A percentile compares a stretch with the other conserved stretches of the same genome.
phyloP scores from a whole-genome alignment of 192 early-diverging fungal genomes.

The Diversispora eburnea region DNA sequence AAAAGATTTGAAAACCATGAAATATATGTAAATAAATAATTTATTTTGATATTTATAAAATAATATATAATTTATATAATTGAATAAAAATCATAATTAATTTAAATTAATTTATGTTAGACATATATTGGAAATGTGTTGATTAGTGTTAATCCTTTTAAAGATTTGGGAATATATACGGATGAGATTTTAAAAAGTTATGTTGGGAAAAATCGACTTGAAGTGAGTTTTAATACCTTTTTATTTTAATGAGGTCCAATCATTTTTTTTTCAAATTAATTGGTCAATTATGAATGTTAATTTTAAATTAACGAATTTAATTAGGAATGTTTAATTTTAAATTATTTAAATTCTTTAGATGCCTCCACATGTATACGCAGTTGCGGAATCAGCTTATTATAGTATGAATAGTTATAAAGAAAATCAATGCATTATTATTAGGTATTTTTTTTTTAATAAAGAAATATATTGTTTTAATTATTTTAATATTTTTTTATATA shows the following conservation, averaged over 20 bases:
- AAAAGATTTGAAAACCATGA: constrained; percentile 80
- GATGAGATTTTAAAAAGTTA: constrained; percentile 84
- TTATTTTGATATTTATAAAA: neutral
- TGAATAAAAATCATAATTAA: neutral
- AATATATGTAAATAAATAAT: constrained; percentile 74
- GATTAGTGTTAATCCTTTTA: constrained; percentile 94
- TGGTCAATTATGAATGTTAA: neutral
- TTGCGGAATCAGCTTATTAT: constrained; percentile 87
- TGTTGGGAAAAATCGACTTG: constrained; percentile 79
- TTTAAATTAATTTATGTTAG: constrained; percentile 34
- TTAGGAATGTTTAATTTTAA: no score
- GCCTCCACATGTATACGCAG: constrained; percentile 97
- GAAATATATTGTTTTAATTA: neutral
- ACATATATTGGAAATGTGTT: constrained; percentile 95
- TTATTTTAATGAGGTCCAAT: neutral
- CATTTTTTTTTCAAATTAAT: neutral
- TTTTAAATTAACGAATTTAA: no score
- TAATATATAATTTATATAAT: no score
- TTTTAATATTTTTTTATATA: neutral
- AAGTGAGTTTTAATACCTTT: constrained; percentile 40
- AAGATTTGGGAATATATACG: constrained; percentile 92
- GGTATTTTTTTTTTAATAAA: constrained; percentile 35
- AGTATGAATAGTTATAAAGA: constrained; percentile 98
- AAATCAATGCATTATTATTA: constrained; percentile 98
- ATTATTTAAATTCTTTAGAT: constrained; percentile 43